Base-by-base conservation (phyloP, 805 yeast species). In the Saccharomyces cerevisiae region DNA sequence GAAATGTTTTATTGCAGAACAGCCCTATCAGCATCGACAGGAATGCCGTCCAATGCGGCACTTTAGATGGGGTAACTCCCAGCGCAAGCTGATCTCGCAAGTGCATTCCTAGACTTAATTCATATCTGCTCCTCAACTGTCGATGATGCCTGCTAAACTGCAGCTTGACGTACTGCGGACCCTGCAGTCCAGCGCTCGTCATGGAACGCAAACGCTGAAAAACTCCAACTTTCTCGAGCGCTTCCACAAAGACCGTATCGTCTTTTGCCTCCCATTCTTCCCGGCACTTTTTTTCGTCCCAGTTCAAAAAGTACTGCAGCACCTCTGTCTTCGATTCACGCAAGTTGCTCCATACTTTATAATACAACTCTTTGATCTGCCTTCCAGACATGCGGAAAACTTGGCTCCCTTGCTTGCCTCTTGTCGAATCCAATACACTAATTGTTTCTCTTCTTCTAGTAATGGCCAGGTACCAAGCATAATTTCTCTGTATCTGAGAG, bases 81-180 rank as follows among this genome's bases (percentile, higher is more conserved):
- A 46, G 48, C 22, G 22, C 49, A 47, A 47, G 5, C 49, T 47
- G 49, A 47, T 47, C 49, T 47, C 49, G 49, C 49, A 47, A 47
- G 31, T 24, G 14, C 49, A 29, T 47, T 46, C 10, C 48, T 46
- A 46, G 17, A 46, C 21, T 46, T 21, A 46, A 46, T 46, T 46
- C 48, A n/a, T 46, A 46, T 17, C 48, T 46, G 27, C 48, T 46
- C n/a, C 48, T 46, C 17, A 46, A 21, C 48, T 46, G 48, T 5
- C 17, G 48, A 46, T 46, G 48, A 21, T 46, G 24, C 48, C 48
- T 13, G 48, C 48, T 9, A 46, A 46, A 46, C 26, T 46, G 48
- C 48, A 46, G 48, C 48, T 46, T 46, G 48, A 46, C 24, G 27
- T 46, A 46, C 48, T 46, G 24, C 48, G 48, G 48, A 46, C 29